Base-by-base conservation (phyloP, 2,329 filamentous ascomycete genomes). In the Volutella citrinella region DNA sequence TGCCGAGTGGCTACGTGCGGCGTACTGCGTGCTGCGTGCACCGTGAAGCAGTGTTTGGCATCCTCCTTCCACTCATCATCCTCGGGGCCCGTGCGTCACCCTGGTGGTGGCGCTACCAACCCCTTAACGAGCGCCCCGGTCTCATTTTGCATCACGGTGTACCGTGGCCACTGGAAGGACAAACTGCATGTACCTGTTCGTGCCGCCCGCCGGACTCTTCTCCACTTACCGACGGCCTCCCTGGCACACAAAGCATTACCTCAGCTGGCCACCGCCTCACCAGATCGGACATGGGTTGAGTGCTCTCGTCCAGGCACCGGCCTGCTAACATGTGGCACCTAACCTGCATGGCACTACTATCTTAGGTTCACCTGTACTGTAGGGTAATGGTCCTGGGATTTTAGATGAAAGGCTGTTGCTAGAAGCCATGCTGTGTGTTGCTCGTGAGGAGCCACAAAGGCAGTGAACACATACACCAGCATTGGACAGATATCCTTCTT, bases 111-210 rank as follows among this genome's bases (percentile, higher is more conserved):
- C 49, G 34, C 45, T 51, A 46, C 38, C 45, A 43, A 23, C 49
- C 49, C 49, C 49, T 44, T 53, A 51, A 51, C 45, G 39, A 43
- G n/a, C n/a, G 23, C 22, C 34, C 41, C 42, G 49, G 53, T 52
- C 38, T 51, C 48, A 19, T 49, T 48, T 26, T 43, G 38, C 32
- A 43, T 44, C 38, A 38, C 17, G 34, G 29, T 32, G 42, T 27
- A 47, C 40, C 42, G 27, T 37, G 28, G 31, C 24, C 16, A 19
- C 23, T 33, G n/a, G n/a, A n/a, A n/a, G n/a, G n/a, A n/a, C n/a
- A 31, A 42, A 35, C 33, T 38, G 45, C 46, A 39, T 24, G 48
- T 53, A 53, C 36, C 37, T 7, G 32, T 30, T 32, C 30, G 33
- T 53, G 27, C 33, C 38, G 46, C 31, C 35, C 27, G 34, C 49